Evolutionary conservation across 768 basidiomycete species (phyloP), one percentile per base, ranked within the genome.

Genomic region (Leccinum rimulosum): DNA sequence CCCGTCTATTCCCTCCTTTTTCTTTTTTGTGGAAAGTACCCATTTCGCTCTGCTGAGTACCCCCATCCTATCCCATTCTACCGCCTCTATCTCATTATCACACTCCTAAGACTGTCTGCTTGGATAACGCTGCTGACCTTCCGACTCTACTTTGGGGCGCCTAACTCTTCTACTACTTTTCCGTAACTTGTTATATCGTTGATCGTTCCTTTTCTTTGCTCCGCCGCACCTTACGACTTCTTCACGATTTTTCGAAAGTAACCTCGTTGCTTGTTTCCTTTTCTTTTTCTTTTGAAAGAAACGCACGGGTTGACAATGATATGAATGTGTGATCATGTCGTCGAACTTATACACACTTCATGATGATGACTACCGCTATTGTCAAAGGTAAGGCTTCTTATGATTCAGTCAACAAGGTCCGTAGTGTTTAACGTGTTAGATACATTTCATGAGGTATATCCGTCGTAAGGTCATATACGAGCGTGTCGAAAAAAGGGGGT

Each of bases 231-330:
- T 64, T 48, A 64, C 52, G 63, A 64, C 47, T 54, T 38, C 27
- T 53, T 61, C 10, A 64, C 28, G 63, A 53, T 47, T 47, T 28
- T 40, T 52, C 31, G 60, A 62, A 54, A 55, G 58, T 65, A 56
- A 33, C 25, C 28, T 47, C 17, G n/a, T 11, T 3, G 40, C 25
- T 35, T 56, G 35, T 54, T 54, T 38, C 36, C 22, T 36, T 36
- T 30, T 3, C 4, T 43, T 27, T 25, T 52, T 33, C 25, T 30
- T 25, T 25, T n/a, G 12, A 7, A 50, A 40, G 50, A 28, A 22
- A 43, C 17, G 22, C 33, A 40, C 30, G 31, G 59, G 52, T 35
- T 15, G 14, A 52, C 25, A 36, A 55, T 50, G 33, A 40, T 40
- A 15, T 49, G 54, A 61, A 31, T 9, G n/a, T 52, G 35, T 31